Conservation (phyloP, 768 basidiomycete genomes). For the Boletus rubroflammeus region DNA sequence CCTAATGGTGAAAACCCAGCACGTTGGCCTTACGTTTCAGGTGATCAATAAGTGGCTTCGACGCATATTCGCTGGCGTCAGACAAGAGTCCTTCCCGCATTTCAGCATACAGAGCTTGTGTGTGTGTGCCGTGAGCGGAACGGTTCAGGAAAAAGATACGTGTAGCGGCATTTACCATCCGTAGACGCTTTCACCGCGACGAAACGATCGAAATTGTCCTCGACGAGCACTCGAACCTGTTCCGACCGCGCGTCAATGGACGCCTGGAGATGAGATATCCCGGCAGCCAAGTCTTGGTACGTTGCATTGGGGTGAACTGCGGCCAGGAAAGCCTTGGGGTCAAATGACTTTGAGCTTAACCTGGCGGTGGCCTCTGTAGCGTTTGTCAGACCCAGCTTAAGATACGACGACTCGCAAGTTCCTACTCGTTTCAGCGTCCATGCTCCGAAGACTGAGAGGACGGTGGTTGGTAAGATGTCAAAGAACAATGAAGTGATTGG, state of each 20-base stretch:
- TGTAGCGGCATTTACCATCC: conserved; percentile 59
- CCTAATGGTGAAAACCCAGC: neutral
- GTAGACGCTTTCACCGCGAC: conserved; percentile 96
- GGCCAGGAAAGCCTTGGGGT: conserved; percentile 91
- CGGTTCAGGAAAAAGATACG: neutral
- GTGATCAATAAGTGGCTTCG: conserved; percentile 76
- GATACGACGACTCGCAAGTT: conserved; percentile 10
- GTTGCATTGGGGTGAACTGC: conserved; percentile 92
- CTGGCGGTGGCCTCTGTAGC: conserved; percentile 70
- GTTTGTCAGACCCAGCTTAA: conserved; percentile 6
- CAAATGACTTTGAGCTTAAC: conserved; percentile 91
- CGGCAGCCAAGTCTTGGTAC: conserved; percentile 83
- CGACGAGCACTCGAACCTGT: conserved; percentile 91
- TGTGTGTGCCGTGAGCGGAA: neutral
- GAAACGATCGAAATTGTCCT: conserved; percentile 97
- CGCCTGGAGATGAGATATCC: conserved; percentile 66
- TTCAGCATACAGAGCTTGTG: conserved; percentile 77
- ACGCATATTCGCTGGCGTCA: conserved; percentile 74
- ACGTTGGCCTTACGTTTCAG: conserved; percentile 64
- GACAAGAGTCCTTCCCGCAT: conserved; percentile 89
- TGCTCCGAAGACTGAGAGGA: conserved; percentile 49
- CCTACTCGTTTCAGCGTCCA: conserved; percentile 76
- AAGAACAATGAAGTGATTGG: neutral
- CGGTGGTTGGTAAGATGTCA: neutral
- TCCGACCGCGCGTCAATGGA: conserved; percentile 90